Evolutionary conservation across 805 yeast genomes (phyloP).

Genomic region (Lipomyces yamadae): DNA sequence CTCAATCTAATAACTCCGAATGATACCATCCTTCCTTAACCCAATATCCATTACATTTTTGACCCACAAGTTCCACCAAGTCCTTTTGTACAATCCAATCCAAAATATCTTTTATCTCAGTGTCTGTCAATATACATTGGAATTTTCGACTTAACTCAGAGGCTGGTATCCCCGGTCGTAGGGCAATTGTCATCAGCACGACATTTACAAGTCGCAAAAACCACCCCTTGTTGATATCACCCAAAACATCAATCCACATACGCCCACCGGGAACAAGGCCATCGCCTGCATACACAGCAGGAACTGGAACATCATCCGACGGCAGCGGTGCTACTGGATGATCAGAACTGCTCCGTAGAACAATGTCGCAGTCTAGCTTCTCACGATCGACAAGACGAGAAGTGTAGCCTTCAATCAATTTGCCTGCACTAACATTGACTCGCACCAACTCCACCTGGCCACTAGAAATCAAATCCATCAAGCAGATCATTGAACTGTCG

Average conservation of each 20-base stretch:
- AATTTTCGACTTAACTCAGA: conserved; percentile 39
- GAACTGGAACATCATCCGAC: conserved; percentile 10
- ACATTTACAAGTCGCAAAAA: conserved; percentile 65
- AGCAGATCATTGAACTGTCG: conserved; percentile 65
- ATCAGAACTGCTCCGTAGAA: conserved; percentile 45
- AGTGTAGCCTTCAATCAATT: conserved; percentile 65
- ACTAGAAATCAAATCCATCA: conserved; percentile 60
- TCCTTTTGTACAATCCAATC: conserved; percentile 39
- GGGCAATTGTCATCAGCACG: conserved; percentile 53
- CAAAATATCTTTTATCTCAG: conserved; percentile 42
- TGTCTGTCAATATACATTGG: conserved; percentile 36
- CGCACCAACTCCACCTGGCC: conserved; percentile 53
- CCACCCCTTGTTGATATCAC: conserved; percentile 59
- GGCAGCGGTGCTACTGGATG: conserved; percentile 14
- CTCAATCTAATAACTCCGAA: conserved; percentile 10
- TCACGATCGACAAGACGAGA: conserved; percentile 75
- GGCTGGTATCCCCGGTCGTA: conserved; percentile 60
- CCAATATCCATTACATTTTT: conserved; percentile 39
- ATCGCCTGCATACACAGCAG: conserved; percentile 3
- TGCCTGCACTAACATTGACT: conserved; percentile 56
- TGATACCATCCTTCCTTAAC: conserved; percentile 41
- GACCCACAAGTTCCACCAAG: conserved; percentile 20
- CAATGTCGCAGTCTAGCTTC: conserved; percentile 67
- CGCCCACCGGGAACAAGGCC: conserved; percentile 55
- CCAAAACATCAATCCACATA: conserved; percentile 72